Base-by-base conservation (phyloP, 495 filamentous ascomycete species). In the Pseudomonodictys pantanalensis region DNA sequence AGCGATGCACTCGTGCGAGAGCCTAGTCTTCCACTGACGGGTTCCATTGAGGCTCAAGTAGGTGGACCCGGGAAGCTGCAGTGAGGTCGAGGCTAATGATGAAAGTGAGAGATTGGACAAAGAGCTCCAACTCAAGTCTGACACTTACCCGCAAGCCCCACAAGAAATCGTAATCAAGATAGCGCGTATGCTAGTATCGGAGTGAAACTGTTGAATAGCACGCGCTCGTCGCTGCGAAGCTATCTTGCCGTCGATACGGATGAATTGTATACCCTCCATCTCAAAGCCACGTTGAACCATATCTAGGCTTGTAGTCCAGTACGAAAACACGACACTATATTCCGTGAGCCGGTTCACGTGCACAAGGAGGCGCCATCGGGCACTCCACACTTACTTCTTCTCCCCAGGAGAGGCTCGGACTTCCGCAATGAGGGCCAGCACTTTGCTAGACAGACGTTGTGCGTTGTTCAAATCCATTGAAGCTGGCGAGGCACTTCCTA, bases 211-310 rank as follows among this genome's bases (percentile, higher is more conserved):
- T 30, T 52, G 18, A 5, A 52, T 1, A 52, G 49, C 49, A 39
- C 49, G 49, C 28, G 6, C 20, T 39, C 49, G 23, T 24, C 24
- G 18, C n/a, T 1, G 12, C 1, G 1, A 7, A 2, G 66, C 65
- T 9, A 75, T 68, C 23, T 63, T 74, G n/a, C 76, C 77, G 56
- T 79, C 76, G 38, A 78, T 70, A 2, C 76, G 70, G 1, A 73
- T 25, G 51, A 52, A 61, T 0, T 20, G 20, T 3, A 78, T 68
- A 4, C 43, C 24, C 1, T 66, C 60, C 17, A 69, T 50, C 7
- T 68, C 57, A 12, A 79, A 64, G 7, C 62, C 73, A 1, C 26
- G 20, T 25, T 73, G 62, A 0, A 77, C 66, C 1, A 77, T 12
- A 22, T 77, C 73, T 8, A 79, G 72, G 5, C 70, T 77, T 32